Percentiles rank a stretch among this genome's conserved stretches.
These are phyloP conservation scores for Tetragonia tetragonoides DNA, from an alignment of 148 eudicot species.

Conservation along the genomic window DNA sequence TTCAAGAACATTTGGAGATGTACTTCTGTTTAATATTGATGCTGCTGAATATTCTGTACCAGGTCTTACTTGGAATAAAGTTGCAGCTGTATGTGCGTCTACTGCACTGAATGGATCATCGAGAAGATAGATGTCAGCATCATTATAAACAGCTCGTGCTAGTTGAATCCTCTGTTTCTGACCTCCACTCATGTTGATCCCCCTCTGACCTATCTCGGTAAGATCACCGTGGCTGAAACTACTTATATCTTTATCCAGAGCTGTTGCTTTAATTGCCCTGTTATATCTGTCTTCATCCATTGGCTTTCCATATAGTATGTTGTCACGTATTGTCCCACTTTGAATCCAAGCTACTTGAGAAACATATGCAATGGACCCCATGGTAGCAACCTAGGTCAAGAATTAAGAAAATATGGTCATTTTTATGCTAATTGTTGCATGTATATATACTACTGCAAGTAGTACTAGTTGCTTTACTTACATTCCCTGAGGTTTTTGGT, in stretches of 20 bases:
- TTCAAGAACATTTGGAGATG: too few relatives aligned
- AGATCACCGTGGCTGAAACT: conserved; percentile 36
- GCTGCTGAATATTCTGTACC: background rate
- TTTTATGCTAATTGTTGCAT: background rate
- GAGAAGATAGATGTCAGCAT: conserved; percentile 48
- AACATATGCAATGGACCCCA: conserved; percentile 41
- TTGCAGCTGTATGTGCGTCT: conserved; percentile 45
- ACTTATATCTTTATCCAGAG: conserved; percentile 31
- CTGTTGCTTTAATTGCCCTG: conserved; percentile 26
- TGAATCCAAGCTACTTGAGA: conserved; percentile 48
- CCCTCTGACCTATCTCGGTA: conserved; percentile 39
- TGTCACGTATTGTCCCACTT: conserved; percentile 47
- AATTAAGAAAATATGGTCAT: background rate
- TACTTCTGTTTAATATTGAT: too few relatives aligned
- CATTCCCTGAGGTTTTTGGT: conserved; percentile 51
- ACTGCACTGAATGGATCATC: conserved; percentile 62
- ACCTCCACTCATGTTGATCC: conserved; percentile 44
- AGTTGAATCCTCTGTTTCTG: conserved; percentile 45
- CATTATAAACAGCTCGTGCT: conserved; percentile 43
- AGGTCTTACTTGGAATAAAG: conserved; percentile 32
- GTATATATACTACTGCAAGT: conserved; percentile 1
- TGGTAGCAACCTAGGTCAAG: conserved; percentile 28
- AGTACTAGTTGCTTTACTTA: conserved; percentile 42
- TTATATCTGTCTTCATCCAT: conserved; percentile 34
- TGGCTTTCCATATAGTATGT: conserved; percentile 38